Evolutionary conservation across 2,329 filamentous ascomycete genomes (phyloP), one percentile per base, ranked within the genome.

Genomic region (Penicillium capsulatum): DNA sequence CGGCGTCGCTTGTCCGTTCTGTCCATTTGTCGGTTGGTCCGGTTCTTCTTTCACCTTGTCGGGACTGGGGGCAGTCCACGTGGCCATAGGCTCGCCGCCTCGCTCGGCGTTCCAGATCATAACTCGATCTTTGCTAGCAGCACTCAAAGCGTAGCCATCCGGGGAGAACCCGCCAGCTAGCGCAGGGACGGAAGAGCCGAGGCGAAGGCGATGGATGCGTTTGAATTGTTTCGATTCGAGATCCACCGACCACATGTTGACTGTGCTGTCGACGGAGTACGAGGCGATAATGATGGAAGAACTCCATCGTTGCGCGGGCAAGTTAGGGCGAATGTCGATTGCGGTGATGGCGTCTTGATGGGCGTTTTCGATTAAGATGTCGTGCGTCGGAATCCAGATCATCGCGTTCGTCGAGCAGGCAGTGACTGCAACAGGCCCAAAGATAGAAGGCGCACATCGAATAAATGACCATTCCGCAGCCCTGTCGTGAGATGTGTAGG

Each of bases 81-180:
- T 67, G 24, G 68, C 68, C 54, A 71, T 60, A 7, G 65, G 61
- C 22, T 62, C 58, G 27, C 68, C 65, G 3, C 63, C 64, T n/a
- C 68, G 61, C 34, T 71, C 68, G 24, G 61, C 63, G 45, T 69
- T 70, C 71, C 71, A 73, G 17, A 73, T 70, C 14, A 66, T 65
- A 16, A 72, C 50, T 34, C 54, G 59, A 36, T 70, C 64, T 33
- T 66, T 64, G 44, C 65, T 68, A 15, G 67, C 69, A 30, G 67
- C 70, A 24, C 67, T 64, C 22, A 73, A 51, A 20, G 67, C 66
- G 38, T 67, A 70, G 8, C 70, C 69, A 46, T 73, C 70, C 1
- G 70, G 67, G 4, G 70, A 71, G 47, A 73, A 73, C 20, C 63
- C 57, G 33, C 67, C 54, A 2, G 64, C 59, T 30, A 73, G 60